Evolutionary conservation across 768 basidiomycete genomes (phyloP), one percentile per base, ranked within the genome.

Genomic region (Hygrophorus pudorinus): DNA sequence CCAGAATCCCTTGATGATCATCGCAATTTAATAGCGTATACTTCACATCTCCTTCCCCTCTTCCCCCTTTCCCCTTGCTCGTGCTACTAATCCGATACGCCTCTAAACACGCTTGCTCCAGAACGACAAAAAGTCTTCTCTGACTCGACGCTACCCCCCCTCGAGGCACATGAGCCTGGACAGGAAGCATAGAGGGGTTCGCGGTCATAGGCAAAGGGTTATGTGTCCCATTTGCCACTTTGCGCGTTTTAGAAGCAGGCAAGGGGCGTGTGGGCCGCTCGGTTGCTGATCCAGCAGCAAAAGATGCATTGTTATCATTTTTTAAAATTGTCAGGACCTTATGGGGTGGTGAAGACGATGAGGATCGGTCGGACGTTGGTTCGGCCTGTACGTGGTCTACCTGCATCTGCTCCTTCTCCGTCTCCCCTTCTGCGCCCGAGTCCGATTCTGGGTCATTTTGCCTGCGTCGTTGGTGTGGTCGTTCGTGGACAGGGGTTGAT

Each of bases 11-110:
- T 61, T 99, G 96, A 65, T 97, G 96, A 53, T 98, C 96, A 60
- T 98, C 96, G 62, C 96, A 98, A 65, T 99, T 99, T 52, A 99
- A 65, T 47, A 99, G 67, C 7, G 92, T 92, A 64, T 97, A 98
- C 65, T 97, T 97, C 47, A 88, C 90, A 47, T 94, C 92, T 18
- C 73, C 73, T 46, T 73, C 76, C 49, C 77, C 75, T 39, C 71
- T 68, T 56, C 68, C 78, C 60, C 59, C 75, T 60, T 71, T 75
- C 53, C 60, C 64, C 38, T 75, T 74, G 42, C 73, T 68, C 38
- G 77, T 72, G 18, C 76, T 72, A 36, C 78, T 71, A 49, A 96
- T 75, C 48, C 86, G 77, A 68, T 98, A 98, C 2, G 90, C 88
- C 68, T 98, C 94, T 42, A 99, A 70, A 58, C 96, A 99, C 0